These are phyloP conservation scores for Themeda triandra DNA, from an alignment of 176 grass and related monocot species.

Conservation along the genomic window DNA sequence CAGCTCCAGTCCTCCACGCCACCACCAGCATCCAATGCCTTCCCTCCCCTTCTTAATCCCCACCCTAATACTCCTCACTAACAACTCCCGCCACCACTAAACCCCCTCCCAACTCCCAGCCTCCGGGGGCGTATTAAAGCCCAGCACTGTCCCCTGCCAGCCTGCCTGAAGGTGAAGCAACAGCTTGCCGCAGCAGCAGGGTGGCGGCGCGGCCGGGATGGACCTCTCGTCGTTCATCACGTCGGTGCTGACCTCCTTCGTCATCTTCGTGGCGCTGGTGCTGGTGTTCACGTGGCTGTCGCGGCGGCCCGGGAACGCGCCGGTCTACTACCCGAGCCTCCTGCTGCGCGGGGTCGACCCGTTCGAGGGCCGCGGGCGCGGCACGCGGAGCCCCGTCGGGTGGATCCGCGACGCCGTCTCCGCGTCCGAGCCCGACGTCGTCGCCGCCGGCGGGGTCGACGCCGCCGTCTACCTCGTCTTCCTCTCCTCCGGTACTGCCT, in stretches of 20 bases:
- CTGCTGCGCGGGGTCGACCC: conserved; percentile 73
- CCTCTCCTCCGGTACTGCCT: conserved; percentile 59
- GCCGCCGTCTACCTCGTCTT: conserved; percentile 88
- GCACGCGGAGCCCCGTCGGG: conserved; percentile 50
- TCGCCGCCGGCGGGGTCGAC: conserved; percentile 69
- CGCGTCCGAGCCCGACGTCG: conserved; percentile 62
- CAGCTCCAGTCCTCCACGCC: neutral
- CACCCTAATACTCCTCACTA: neutral
- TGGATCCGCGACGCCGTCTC: conserved; percentile 61
- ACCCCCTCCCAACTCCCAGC: neutral
- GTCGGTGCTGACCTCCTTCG: conserved; percentile 71
- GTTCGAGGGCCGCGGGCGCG: conserved; percentile 43
- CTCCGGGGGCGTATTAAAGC: neutral
- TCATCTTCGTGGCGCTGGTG: conserved; percentile 71
- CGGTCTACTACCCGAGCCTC: conserved; percentile 79
- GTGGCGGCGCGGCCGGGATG: conserved; percentile 40
- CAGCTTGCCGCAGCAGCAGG: neutral
- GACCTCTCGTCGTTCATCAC: conserved; percentile 75
- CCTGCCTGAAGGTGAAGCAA: neutral
- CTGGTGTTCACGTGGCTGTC: conserved; percentile 77
- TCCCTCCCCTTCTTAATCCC: conserved; percentile 15
- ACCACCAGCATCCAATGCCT: conserved; percentile 49
- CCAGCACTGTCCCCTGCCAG: neutral
- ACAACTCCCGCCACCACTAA: conserved; percentile 10
- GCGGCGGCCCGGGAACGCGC: conserved; percentile 67